Evolutionary conservation across 129 eudicot species (phyloP).

Genomic region (Ambrosia trifida): DNA sequence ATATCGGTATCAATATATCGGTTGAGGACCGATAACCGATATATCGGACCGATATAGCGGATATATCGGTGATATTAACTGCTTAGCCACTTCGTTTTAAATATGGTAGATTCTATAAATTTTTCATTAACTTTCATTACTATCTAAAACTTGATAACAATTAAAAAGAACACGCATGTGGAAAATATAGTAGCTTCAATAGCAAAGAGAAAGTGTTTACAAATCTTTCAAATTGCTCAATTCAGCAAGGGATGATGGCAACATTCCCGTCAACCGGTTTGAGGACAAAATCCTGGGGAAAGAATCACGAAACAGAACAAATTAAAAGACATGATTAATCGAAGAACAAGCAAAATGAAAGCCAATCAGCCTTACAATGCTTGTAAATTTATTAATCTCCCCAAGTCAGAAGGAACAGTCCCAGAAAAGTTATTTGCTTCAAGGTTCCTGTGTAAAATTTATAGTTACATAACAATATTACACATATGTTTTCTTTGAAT

Average conservation of each 20-base stretch:
- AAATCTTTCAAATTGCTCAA: slow-evolving; percentile 55
- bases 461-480: slow-evolving; percentile 13
- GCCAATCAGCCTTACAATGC: slow-evolving; percentile 51
- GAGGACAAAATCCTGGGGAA: slow-evolving; percentile 60
- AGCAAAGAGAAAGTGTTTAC: slow-evolving; percentile 41
- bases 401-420: slow-evolving; percentile 61
- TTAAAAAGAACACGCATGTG: not conserved
- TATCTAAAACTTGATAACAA: not conserved
- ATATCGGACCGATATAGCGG: too few relatives aligned
- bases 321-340: not conserved
- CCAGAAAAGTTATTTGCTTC: slow-evolving; percentile 83
- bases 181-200: not conserved
- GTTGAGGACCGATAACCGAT: too few relatives aligned
- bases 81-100: slow-evolving; percentile 5
- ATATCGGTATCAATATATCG: too few relatives aligned
- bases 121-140: not conserved
- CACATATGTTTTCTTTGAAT: not conserved
- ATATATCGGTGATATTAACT: too few relatives aligned
- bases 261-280: slow-evolving; percentile 54
- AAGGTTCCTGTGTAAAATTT: slow-evolving; percentile 53
- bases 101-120: not conserved
- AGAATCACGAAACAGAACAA: slow-evolving; percentile 7
- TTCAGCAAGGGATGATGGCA: slow-evolving; percentile 54
- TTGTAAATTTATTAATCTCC: slow-evolving; percentile 47
- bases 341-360: slow-evolving; percentile 14